These are phyloP conservation scores for Arctostaphylos glauca DNA, from an alignment of 148 eudicot species.

Conservation along the genomic window DNA sequence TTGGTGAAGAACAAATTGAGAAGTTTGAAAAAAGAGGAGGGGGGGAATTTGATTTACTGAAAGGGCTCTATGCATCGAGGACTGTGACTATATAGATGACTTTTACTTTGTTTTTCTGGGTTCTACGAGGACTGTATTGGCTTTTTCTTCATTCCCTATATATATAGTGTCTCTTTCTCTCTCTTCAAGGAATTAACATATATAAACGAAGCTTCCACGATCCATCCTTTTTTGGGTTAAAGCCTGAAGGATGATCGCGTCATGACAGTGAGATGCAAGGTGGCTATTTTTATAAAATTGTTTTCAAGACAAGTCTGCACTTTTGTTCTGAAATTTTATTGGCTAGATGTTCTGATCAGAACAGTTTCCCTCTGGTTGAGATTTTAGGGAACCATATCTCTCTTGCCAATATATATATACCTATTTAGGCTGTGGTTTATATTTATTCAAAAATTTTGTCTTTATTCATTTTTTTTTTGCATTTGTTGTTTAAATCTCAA, in stretches of 20 bases:
- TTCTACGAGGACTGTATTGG: neutral
- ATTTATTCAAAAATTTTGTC: too few relatives aligned
- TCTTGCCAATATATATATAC: too few relatives aligned
- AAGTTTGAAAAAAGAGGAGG: neutral
- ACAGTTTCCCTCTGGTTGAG: neutral
- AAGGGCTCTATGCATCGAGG: neutral
- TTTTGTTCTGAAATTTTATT: neutral
- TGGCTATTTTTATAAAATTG: neutral
- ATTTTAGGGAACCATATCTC: neutral
- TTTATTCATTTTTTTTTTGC: too few relatives aligned
- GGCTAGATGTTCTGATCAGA: neutral
- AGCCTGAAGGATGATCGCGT: neutral
- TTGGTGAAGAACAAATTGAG: neutral
- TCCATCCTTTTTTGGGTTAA: neutral
- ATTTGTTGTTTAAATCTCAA: too few relatives aligned
- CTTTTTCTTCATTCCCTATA: neutral
- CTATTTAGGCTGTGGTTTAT: too few relatives aligned
- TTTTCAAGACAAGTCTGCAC: neutral
- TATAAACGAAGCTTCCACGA: conserved; percentile 1
- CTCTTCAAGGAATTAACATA: neutral
- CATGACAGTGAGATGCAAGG: neutral
- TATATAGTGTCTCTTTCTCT: neutral
- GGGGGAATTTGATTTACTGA: neutral
- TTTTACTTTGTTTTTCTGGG: neutral
- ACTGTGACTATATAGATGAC: neutral